These are phyloP conservation scores for Penicillium bovifimosum DNA, from an alignment of 495 filamentous ascomycete species.

Conservation along the genomic window DNA sequence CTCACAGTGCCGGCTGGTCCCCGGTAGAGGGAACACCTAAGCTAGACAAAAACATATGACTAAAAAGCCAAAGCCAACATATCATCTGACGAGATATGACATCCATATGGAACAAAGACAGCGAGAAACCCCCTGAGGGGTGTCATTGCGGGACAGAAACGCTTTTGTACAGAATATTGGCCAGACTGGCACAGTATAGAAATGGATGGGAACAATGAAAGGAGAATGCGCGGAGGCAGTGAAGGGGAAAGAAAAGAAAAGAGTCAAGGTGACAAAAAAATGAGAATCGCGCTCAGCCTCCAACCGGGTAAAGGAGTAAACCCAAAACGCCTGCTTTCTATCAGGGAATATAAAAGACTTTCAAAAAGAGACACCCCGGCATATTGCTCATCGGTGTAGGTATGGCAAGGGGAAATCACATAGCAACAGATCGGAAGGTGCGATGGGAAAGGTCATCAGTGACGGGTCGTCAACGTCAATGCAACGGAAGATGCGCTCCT, in stretches of 20 bases:
- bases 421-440: conserved; percentile 23
- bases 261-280: background rate
- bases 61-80: conserved; percentile 17
- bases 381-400: conserved; percentile 31
- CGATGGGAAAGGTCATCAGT: conserved; percentile 28
- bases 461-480: conserved; percentile 30
- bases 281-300: conserved; percentile 31
- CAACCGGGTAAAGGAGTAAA: conserved; percentile 27
- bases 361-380: conserved; percentile 23
- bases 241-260: conserved; percentile 3
- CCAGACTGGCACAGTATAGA: conserved; percentile 17
- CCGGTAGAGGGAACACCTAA: conserved; percentile 10
- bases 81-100: conserved; percentile 13
- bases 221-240: conserved; percentile 3
- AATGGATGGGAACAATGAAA: conserved; percentile 15
- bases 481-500: conserved; percentile 17
- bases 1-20: conserved; percentile 14
- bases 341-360: conserved; percentile 39
- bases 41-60: conserved; percentile 10
- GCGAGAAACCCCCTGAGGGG: conserved; percentile 15
- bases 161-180: conserved; percentile 37
- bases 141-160: conserved; percentile 15
- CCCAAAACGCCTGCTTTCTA: conserved; percentile 46
- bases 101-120: conserved; percentile 13
- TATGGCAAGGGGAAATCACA: conserved; percentile 21